Evolutionary conservation across 2,329 filamentous ascomycete genomes (phyloP), one percentile per base, ranked within the genome.

Genomic region (Celoporthe dispersa): DNA sequence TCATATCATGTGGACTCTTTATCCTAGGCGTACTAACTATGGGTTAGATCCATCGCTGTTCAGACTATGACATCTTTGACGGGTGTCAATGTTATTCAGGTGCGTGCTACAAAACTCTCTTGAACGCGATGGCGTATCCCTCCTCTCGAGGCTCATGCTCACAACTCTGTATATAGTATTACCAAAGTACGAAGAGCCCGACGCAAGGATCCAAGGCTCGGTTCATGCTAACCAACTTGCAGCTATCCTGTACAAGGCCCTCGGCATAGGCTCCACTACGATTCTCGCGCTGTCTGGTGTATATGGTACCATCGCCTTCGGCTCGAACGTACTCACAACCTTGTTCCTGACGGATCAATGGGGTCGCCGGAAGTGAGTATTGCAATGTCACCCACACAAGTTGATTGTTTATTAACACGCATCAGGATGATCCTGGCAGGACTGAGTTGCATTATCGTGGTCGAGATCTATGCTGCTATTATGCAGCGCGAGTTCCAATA

Each of bases 401-500:
- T 35, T 28, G n/a, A 19, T 7, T 2, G 22, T 33, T 25, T 11
- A 25, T 53, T 64, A 1, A 48, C 16, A 16, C 19, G 12, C 4
- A 33, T 1, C 19, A 85, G 83, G 62, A 88, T 89, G 87, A 81
- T 89, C 14, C 75, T 89, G 7, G 73, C 85, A 1, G 87, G 87
- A 7, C 75, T 89, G 3, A 73, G 77, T 5, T 84, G 85, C 1
- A 81, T 89, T 57, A 80, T 88, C 19, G 16, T 87, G n/a, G 83
- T 87, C 63, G 85, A 88, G 73, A 87, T 88, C 66, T 89, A 89
- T 73, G 81, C 86, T 0, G 85, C 87, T 1, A 83, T 88, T 57
- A 88, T 89, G 85, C 87, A 89, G 76, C 80, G 81, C 37, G 76
- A 83, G 61, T 89, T 88, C 74, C 85, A 88, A 74, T 80, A 86